These are phyloP conservation scores for Tetrapisispora taiwanensis DNA, from an alignment of 805 yeast species.

Conservation along the genomic window DNA sequence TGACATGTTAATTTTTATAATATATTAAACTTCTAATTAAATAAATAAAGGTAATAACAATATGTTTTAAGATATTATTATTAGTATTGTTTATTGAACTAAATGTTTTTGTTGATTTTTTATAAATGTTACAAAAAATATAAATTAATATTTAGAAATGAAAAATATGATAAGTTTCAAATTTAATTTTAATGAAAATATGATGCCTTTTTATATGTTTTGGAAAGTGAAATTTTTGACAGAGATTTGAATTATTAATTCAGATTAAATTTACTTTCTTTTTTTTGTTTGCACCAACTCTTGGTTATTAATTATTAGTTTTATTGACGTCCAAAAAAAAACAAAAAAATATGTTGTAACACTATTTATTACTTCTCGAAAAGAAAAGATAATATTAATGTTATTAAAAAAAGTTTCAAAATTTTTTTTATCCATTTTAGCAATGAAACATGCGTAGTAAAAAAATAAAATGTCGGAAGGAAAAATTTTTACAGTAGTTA, in stretches of 20 bases:
- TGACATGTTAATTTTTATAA: slow-evolving; percentile 1
- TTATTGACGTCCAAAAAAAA: too few species aligned
- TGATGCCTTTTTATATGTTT: slow-evolving; percentile 1
- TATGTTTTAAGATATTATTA: background rate
- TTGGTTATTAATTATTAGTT: too few species aligned
- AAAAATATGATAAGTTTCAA: background rate
- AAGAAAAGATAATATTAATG: too few species aligned
- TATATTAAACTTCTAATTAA: background rate
- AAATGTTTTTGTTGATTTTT: slow-evolving; percentile 1
- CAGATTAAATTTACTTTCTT: background rate
- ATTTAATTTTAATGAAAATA: background rate
- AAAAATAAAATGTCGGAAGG: too few species aligned
- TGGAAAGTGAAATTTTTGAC: background rate
- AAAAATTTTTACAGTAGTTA: too few species aligned
- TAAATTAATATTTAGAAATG: too few species aligned
- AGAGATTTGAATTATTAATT: background rate
- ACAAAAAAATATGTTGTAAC: too few species aligned
- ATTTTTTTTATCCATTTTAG: too few species aligned
- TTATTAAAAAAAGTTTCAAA: too few species aligned
- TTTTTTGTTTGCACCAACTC: too few species aligned
- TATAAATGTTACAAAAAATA: background rate
- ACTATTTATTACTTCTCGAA: too few species aligned
- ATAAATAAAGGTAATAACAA: background rate
- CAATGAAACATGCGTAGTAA: too few species aligned
- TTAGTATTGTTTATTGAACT: background rate